Evolutionary conservation across 176 grass and related monocot genomes (phyloP).

Genomic region (Triticum dicoccoides): DNA sequence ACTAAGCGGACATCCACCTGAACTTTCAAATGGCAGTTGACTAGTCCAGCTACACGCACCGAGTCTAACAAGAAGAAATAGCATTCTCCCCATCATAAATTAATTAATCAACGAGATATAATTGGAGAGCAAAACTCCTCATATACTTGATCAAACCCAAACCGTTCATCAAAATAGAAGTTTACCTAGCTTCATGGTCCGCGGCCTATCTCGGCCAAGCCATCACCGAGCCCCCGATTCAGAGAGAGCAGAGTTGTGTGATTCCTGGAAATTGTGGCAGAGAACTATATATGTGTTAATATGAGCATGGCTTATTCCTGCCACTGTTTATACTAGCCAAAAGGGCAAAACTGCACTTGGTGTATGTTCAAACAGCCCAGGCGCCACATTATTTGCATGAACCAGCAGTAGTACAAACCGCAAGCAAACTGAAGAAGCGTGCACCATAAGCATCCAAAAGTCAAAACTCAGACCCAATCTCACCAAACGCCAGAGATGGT

Average conservation of each 20-base stretch:
- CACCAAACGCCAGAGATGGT: background rate
- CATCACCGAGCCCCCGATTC: background rate
- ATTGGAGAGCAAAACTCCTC: background rate
- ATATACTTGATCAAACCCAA: background rate
- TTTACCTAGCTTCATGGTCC: conserved; percentile 24
- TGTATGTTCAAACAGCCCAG: conserved; percentile 11
- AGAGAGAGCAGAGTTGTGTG: background rate
- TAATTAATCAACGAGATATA: background rate
- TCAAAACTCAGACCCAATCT: conserved; percentile 17
- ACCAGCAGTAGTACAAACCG: background rate
- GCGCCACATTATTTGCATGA: conserved; percentile 41
- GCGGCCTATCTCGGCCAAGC: background rate
- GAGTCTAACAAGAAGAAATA: background rate
- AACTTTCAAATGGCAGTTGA: conserved; percentile 11
- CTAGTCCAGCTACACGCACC: background rate
- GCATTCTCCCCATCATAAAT: background rate
- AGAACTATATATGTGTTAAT: background rate
- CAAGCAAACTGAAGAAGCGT: conserved; percentile 23
- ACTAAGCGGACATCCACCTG: background rate
- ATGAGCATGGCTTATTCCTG: background rate
- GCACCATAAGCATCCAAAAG: conserved; percentile 3
- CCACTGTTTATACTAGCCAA: background rate
- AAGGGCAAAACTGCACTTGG: background rate
- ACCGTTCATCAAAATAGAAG: background rate
- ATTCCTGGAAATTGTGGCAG: background rate